Percentiles rank a stretch among this genome's conserved stretches.
Evolutionary conservation across 768 basidiomycete species (phyloP).

Genomic region (Leccinum broughii): DNA sequence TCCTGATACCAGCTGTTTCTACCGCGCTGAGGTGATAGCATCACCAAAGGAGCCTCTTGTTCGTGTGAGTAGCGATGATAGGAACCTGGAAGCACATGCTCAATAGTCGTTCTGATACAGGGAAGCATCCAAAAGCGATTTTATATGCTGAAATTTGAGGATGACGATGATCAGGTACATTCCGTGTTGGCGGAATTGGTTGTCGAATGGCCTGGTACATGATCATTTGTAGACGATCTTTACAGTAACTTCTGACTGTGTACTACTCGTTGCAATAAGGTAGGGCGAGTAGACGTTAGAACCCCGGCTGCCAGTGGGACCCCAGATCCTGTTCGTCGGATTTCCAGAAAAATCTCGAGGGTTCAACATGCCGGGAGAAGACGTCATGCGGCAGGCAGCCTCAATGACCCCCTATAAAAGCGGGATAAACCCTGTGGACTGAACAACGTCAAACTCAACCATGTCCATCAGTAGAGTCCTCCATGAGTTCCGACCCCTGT

Average conservation of each 20-base stretch:
- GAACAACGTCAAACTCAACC: slow-evolving; percentile 2
- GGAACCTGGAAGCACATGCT: slow-evolving; percentile 4
- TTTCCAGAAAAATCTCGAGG: slow-evolving; percentile 21
- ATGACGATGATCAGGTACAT: slow-evolving; percentile 84
- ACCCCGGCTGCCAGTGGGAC: slow-evolving; percentile 6
- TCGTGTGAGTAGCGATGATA: slow-evolving; percentile 36
- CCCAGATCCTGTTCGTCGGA: slow-evolving; percentile 12
- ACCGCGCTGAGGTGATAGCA: slow-evolving; percentile 81
- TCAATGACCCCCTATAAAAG: slow-evolving; percentile 14
- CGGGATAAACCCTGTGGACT: not conserved
- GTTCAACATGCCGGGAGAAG: slow-evolving; percentile 11
- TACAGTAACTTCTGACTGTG: not conserved
- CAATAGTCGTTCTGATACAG: slow-evolving; percentile 17
- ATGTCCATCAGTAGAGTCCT: slow-evolving; percentile 72
- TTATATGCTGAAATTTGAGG: slow-evolving; percentile 86
- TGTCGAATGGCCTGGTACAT: slow-evolving; percentile 70
- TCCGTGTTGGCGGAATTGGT: slow-evolving; percentile 75
- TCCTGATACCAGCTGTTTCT: slow-evolving; percentile 90
- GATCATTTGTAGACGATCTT: not conserved
- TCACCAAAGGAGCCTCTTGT: slow-evolving; percentile 49
- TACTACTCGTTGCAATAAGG: not conserved
- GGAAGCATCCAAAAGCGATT: slow-evolving; percentile 45
- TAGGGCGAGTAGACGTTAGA: not conserved
- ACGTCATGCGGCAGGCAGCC: slow-evolving; percentile 11
- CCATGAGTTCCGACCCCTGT: slow-evolving; percentile 71